A percentile compares a stretch with the other conserved stretches of the same genome.
These are phyloP conservation scores for Aquilaria sinensis DNA, from an alignment of 345 rosid genomes.

Conservation along the genomic window DNA sequence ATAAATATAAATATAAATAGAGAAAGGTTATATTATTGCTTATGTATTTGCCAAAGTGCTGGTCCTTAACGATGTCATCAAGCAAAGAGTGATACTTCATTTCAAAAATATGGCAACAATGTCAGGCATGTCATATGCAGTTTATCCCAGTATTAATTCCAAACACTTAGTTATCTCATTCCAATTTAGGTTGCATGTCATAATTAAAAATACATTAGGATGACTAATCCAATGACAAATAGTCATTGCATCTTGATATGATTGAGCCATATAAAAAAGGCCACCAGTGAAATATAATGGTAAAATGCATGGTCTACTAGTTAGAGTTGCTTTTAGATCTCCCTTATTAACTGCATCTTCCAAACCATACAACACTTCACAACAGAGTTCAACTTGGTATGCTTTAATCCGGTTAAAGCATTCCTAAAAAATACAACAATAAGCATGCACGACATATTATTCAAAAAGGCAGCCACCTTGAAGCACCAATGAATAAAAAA, in stretches of 20 bases:
- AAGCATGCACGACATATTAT: too few relatives aligned
- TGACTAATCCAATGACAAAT: neutral
- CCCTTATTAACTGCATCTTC: conserved; percentile 5
- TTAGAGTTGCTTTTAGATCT: neutral
- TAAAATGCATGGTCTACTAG: neutral
- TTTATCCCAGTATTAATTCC: neutral
- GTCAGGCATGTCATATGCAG: conserved; percentile 9
- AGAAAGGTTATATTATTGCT: neutral
- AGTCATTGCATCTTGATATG: conserved; percentile 12
- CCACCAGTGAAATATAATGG: conserved; percentile 8
- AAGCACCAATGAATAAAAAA: too few relatives aligned
- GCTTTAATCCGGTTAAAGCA: too few relatives aligned
- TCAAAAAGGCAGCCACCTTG: too few relatives aligned
- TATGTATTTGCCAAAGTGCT: too few relatives aligned
- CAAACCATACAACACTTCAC: too few relatives aligned
- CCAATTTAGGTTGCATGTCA: neutral
- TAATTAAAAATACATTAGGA: conserved; percentile 3
- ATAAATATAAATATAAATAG: neutral
- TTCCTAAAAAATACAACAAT: too few relatives aligned
- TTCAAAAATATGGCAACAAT: neutral
- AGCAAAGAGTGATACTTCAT: neutral
- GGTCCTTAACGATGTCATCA: too few relatives aligned
- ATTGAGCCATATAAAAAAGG: conserved; percentile 1
- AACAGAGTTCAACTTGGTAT: too few relatives aligned
- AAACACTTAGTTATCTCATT: neutral